Evolutionary conservation across 2,329 filamentous ascomycete genomes (phyloP).

Genomic region (Pleomassaria siparia): DNA sequence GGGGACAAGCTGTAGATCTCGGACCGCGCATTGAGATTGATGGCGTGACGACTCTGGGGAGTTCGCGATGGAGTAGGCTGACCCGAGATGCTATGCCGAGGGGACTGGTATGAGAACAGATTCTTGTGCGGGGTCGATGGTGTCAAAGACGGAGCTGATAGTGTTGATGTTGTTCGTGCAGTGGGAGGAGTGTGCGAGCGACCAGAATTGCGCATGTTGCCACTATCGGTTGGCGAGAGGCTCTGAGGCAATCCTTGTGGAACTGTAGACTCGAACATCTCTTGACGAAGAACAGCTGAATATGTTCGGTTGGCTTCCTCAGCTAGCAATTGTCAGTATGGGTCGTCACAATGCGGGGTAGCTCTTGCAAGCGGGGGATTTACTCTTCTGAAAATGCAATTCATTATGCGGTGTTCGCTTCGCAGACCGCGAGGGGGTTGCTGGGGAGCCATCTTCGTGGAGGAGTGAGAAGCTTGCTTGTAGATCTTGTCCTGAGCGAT

Average conservation of each 20-base stretch:
- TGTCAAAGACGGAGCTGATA: conserved; percentile 74
- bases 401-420: conserved; percentile 86
- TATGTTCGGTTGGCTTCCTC: conserved; percentile 96
- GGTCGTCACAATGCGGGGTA: conserved; percentile 1
- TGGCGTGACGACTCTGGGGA: conserved; percentile 81
- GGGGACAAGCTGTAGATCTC: conserved; percentile 96
- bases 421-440: conserved; percentile 82
- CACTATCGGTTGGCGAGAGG: conserved; percentile 54
- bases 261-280: conserved; percentile 88
- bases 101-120: conserved; percentile 87
- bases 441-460: conserved; percentile 89
- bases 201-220: conserved; percentile 63
- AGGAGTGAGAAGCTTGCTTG: conserved; percentile 90
- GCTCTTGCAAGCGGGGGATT: conserved; percentile 9
- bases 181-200: conserved; percentile 77
- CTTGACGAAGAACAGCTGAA: conserved; percentile 80
- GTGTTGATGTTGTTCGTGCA: conserved; percentile 59
- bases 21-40: conserved; percentile 84
- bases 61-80: conserved; percentile 88
- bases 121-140: conserved; percentile 98
- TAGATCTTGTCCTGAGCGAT: conserved; percentile 87
- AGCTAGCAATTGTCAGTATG: conserved; percentile 51
- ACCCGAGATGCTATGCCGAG: conserved; percentile 63
- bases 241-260: conserved; percentile 73
- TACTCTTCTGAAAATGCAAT: conserved; percentile 87